Base-by-base conservation (phyloP, 2,329 filamentous ascomycete species). In the Penicillium sp. region DNA sequence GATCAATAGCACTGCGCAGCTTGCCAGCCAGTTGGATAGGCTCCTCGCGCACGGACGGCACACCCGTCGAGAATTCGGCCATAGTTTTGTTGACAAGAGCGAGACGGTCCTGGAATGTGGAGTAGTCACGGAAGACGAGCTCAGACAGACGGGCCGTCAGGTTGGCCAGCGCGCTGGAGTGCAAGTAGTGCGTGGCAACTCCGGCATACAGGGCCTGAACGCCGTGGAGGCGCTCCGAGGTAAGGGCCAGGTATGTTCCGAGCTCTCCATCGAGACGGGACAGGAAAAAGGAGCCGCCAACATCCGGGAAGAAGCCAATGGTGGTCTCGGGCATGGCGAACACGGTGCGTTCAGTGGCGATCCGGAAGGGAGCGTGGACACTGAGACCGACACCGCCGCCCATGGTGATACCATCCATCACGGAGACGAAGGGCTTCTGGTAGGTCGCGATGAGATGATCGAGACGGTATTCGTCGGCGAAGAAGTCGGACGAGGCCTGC, bases 321-420 rank as follows among this genome's bases (percentile, higher is more conserved):
- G 83, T 95, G 3, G 93, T 98, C 74, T 98, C 93, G 28, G 93
- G 93, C 93, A 98, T 98, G 60, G 94, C 90, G 63, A 98, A 97
- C 41, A 95, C 73, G 5, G 93, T 98, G 65, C 85, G 85, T 72
- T 98, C 93, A 3, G 93, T 98, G 32, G 93, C 93, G 65, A 98
- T 95, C 53, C 93, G 80, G 78, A 98, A 91, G 3, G 93, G 94
- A 2, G 93, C 91, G 71, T 98, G 94, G 45, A 95, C 81, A 68
- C 87, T 94, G 49, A 98, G 79, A 6, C 93, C 93, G 45, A 97
- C 93, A 58, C 93, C 93, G 49, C 93, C 93, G 49, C 93, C 93
- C 93, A 98, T 98, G 45, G 94, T 98, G 69, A 95, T 87, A 52
- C 93, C 93, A 65, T 98, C 93, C 84, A 98, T 94, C 65, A 97